Base-by-base conservation (phyloP, 768 basidiomycete genomes). In the Suillus lakei region DNA sequence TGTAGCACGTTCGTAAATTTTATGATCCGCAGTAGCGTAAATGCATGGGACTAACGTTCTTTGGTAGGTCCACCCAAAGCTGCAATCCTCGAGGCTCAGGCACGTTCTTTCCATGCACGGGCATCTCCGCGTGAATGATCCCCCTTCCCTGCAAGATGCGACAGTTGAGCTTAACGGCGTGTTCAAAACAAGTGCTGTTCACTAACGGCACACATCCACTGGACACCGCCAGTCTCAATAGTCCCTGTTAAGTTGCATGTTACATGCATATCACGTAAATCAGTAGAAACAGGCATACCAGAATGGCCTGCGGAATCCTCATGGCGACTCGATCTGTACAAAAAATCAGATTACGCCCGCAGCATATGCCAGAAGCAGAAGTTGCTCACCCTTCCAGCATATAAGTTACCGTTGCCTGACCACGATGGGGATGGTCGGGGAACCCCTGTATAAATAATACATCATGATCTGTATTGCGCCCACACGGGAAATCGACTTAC, bases 391-490 rank as follows among this genome's bases (percentile, higher is more conserved):
- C 95, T 79, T 93, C 83, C 0, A 95, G 81, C 88, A 98, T 91
- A 76, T 97, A 97, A 0, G 95, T 96, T 4, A 93, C 90, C 2
- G 91, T 93, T 4, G 90, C 89, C 75, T 96, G 95, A 4, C 95
- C 96, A 21, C 95, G 85, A 76, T 96, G 96, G 3, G 96, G 95
- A 74, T 97, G 96, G 74, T 98, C 96, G 15, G 94, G 93, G 72
- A 97, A 95, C 4, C 93, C 92, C 90, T 91, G 64, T 23, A n/a
- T 10, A 41, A 51, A 63, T 44, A 58, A 30, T 16, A 10, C 34
- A 21, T 21, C 10, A 34, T 54, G 58, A 34, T 61, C 9, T 38
- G 15, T 21, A 30, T 36, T 38, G 30, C 41, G 2, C 48, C 30
- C 32, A 39, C 15, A 41, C 38, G 13, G 26, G 5, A 41, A 18